Conservation (phyloP, 495 filamentous ascomycete genomes). For the Aspergillus saccharolyticus region DNA sequence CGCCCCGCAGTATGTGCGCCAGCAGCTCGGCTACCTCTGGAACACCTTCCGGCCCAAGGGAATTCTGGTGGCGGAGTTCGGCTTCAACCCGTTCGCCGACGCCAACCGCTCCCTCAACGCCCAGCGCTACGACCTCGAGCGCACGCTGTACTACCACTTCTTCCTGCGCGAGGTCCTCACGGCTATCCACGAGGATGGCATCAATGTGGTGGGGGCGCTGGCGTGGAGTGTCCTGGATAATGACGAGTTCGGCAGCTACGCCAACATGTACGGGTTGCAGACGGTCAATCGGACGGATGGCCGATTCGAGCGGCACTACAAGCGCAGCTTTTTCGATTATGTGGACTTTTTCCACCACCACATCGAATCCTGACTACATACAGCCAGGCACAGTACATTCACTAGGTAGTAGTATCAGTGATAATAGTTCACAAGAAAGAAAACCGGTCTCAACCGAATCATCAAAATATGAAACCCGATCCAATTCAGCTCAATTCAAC, state of each 20-base stretch:
- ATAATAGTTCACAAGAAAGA: too few relatives aligned
- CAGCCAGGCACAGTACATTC: too few relatives aligned
- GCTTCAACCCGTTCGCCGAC: constrained; percentile 35
- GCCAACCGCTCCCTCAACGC: constrained; percentile 25
- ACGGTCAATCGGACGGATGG: constrained; percentile 33
- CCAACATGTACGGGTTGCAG: constrained; percentile 39
- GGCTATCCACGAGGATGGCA: constrained; percentile 39
- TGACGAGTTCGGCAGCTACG: constrained; percentile 43
- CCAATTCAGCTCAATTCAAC: too few relatives aligned
- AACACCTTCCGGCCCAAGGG: constrained; percentile 34
- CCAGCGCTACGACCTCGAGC: constrained; percentile 35
- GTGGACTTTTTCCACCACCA: constrained; percentile 31
- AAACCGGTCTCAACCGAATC: too few relatives aligned
- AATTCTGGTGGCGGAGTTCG: constrained; percentile 39
- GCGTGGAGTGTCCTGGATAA: constrained; percentile 45
- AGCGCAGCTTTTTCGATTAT: constrained; percentile 46
- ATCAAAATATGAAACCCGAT: too few relatives aligned
- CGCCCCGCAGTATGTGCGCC: constrained; percentile 38
- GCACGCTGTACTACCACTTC: constrained; percentile 37
- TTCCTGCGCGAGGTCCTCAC: constrained; percentile 43
- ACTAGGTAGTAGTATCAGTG: too few relatives aligned
- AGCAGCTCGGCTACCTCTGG: constrained; percentile 39
- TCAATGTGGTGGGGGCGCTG: constrained; percentile 41
- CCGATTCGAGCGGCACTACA: constrained; percentile 35
- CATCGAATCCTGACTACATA: neutral